Conservation (phyloP, 1,284 basidiomycete genomes). For the Hortiboletus rubellus region DNA sequence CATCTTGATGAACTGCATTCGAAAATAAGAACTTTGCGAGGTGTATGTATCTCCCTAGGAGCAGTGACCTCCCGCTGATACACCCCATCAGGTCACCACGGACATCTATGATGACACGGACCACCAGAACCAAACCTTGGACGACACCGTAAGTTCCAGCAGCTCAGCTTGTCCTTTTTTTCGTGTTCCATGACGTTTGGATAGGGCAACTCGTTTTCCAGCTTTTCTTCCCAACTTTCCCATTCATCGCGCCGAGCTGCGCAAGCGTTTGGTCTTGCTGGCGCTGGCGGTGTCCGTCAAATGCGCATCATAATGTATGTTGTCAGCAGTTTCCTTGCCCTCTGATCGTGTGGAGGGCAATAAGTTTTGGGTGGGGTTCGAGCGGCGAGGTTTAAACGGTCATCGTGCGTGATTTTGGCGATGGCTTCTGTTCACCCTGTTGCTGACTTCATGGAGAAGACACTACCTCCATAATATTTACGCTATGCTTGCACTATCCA, state of each 20-base stretch:
- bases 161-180: not conserved
- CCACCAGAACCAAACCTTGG: conserved; percentile 73
- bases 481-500: conserved; percentile 8
- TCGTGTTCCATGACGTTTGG: not conserved
- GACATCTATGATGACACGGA: conserved; percentile 81
- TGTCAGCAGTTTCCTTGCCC: conserved; percentile 42
- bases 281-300: conserved; percentile 61
- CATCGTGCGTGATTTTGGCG: conserved; percentile 15
- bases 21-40: conserved; percentile 74
- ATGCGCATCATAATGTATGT: conserved; percentile 64
- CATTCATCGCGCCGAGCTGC: conserved; percentile 65
- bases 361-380: conserved; percentile 30
- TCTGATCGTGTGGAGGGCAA: conserved; percentile 46
- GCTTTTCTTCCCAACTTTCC: conserved; percentile 59
- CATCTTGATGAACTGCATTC: conserved; percentile 77
- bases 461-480: not conserved
- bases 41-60: conserved; percentile 47
- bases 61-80: conserved; percentile 7
- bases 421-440: not conserved
- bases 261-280: conserved; percentile 65
- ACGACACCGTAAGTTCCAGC: conserved; percentile 60
- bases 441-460: conserved; percentile 3
- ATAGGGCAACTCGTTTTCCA: conserved; percentile 68
- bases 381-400: conserved; percentile 12
- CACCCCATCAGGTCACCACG: conserved; percentile 59